Evolutionary conservation across 2,329 filamentous ascomycete genomes (phyloP), one percentile per base, ranked within the genome.

Genomic region (Aspergillus luchuensis): DNA sequence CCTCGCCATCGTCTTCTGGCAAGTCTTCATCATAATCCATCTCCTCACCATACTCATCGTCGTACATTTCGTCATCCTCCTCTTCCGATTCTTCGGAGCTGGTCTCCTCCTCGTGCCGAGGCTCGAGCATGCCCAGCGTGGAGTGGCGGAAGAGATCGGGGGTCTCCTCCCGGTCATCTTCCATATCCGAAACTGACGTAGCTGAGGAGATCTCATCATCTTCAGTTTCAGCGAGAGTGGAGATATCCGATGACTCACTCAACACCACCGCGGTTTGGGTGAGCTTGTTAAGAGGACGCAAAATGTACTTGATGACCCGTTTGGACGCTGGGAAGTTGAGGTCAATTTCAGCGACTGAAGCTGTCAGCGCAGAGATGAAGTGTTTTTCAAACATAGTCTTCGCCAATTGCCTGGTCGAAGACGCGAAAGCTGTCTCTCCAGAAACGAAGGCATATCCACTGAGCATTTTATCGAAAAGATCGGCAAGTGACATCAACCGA

Each of bases 361-460:
- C 87, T 2, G 95, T 98, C 61, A 99, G 80, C 51, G 94, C 90
- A 23, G 91, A 86, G 63, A 98, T 89, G 74, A 95, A 97, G 58
- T 96, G 92, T 80, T 98, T 99, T 78, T 99, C 95, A 70, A 96
- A 98, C 95, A 99, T 99, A 62, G 97, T 87, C 67, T 92, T 91
- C 36, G 91, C 89, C 67, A 99, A 85, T 71, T 97, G 92, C 69
- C 90, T 88, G 64, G 93, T 90, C 7, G 92, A 93, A 47, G 66
- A 82, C 70, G 57, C 79, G 65, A 68, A 75, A 62, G 74, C 81
- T 63, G 76, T 77, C 62, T 78, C 79, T 65, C 78, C 78, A 49
- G 82, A 81, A 15, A 86, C 83, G 68, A 85, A 90, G 13, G 92
- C 87, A 73, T 90, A 90, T 48, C 91, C 91, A 59, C 89, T 91